A percentile compares a stretch with the other conserved stretches of the same genome.
These are phyloP conservation scores for Mycena capillaripes DNA, from an alignment of 768 basidiomycete genomes.

Conservation along the genomic window DNA sequence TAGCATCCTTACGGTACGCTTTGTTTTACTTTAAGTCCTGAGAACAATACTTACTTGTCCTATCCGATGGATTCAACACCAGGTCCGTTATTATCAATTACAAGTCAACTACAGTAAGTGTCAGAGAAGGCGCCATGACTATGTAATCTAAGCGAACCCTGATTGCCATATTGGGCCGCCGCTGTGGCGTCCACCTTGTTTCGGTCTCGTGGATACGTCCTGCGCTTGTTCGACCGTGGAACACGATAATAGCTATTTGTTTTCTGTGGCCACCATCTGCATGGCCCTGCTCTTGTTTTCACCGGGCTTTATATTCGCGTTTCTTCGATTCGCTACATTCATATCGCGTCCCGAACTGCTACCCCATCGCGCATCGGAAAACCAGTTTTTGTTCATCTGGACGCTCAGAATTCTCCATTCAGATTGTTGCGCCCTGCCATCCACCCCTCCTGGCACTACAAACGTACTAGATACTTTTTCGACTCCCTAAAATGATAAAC, in stretches of 20 bases:
- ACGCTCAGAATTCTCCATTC: too few relatives aligned
- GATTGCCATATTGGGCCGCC: neutral
- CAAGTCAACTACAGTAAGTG: neutral
- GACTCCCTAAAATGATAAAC: too few relatives aligned
- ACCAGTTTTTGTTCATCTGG: too few relatives aligned
- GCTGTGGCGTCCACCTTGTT: slow-evolving; percentile 4
- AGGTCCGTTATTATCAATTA: neutral
- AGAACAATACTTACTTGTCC: neutral
- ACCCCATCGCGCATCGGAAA: too few relatives aligned
- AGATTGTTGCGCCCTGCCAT: too few relatives aligned
- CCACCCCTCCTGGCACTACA: too few relatives aligned
- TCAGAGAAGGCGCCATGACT: neutral
- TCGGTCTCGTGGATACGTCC: neutral
- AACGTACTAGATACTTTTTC: too few relatives aligned
- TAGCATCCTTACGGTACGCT: too few relatives aligned
- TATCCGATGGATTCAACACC: too few relatives aligned
- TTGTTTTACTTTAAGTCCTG: neutral
- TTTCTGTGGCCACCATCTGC: slow-evolving; percentile 10
- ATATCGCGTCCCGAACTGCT: too few relatives aligned
- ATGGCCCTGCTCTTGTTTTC: slow-evolving; percentile 9
- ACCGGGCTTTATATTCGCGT: neutral
- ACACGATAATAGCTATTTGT: neutral
- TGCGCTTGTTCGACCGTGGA: neutral
- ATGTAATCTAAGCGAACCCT: slow-evolving; percentile 5
- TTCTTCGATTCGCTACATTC: neutral